Conservation (phyloP, 2,329 filamentous ascomycete genomes). For the Colletotrichum agaves region DNA sequence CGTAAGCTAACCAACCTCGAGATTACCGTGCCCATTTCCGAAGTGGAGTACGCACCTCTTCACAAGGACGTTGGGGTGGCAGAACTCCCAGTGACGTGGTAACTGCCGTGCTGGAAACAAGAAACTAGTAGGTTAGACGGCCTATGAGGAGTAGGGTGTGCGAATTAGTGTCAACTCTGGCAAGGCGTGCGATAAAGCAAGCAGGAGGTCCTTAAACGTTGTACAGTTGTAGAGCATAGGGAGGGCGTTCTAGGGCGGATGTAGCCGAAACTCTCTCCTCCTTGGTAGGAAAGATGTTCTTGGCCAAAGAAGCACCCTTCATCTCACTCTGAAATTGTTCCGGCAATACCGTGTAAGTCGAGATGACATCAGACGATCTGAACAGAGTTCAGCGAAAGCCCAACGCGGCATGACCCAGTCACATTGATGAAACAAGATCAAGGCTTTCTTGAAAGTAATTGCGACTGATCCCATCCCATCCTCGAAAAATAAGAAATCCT, state of each 20-base stretch:
- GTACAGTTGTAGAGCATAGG: too few species aligned
- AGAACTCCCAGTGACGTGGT: conserved; percentile 51
- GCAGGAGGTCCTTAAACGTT: background rate
- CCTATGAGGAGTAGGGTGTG: background rate
- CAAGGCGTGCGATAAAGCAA: background rate
- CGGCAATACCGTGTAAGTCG: background rate
- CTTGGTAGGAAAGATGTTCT: too few species aligned
- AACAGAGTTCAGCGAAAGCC: conserved; percentile 2
- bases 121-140: background rate
- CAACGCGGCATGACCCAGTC: background rate
- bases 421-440: background rate
- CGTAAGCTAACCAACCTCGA: conserved; percentile 51
- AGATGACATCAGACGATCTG: conserved; percentile 1
- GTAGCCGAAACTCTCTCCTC: background rate
- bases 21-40: conserved; percentile 50
- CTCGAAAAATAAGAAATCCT: background rate
- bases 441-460: background rate
- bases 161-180: background rate
- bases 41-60: conserved; percentile 52
- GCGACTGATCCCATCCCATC: background rate
- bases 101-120: background rate
- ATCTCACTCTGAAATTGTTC: background rate
- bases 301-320: background rate
- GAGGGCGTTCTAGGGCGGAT: background rate
- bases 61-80: conserved; percentile 53